Percentiles rank a stretch among this genome's conserved stretches.
Evolutionary conservation across 306 rosid genomes (phyloP).

Genomic region (Lathyrus tuberosus): DNA sequence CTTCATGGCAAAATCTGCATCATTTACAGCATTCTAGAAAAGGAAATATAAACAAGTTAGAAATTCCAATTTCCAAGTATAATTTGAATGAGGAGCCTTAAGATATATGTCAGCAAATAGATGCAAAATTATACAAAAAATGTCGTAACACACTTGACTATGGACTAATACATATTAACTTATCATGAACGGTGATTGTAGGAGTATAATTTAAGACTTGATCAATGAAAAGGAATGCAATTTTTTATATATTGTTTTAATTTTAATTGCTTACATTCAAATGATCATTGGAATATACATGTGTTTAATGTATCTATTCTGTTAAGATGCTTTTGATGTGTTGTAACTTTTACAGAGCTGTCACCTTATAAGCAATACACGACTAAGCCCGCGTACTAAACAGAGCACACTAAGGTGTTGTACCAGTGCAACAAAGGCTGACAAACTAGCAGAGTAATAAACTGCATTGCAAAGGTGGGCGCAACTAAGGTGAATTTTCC

Average conservation of each 20-base stretch:
- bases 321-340: not conserved
- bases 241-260: not conserved
- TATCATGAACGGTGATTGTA: not conserved
- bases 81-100: conserved; percentile 28
- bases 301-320: not conserved
- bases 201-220: not conserved
- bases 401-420: too few relatives aligned
- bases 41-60: conserved; percentile 28
- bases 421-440: too few relatives aligned
- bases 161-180: not conserved
- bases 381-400: too few relatives aligned
- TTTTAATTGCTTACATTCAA: not conserved
- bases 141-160: not conserved
- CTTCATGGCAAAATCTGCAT: conserved; percentile 52
- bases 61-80: conserved; percentile 23
- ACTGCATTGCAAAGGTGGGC: too few relatives aligned
- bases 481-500: too few relatives aligned
- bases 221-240: not conserved
- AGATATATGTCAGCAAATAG: conserved; percentile 22
- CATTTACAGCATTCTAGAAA: conserved; percentile 62
- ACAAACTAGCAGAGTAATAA: too few relatives aligned
- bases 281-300: not conserved
- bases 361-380: too few relatives aligned
- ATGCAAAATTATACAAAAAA: conserved; percentile 7
- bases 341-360: not conserved